A percentile compares a stretch with the other conserved stretches of the same genome.
These are phyloP conservation scores for Cryptococcus sp. DNA, from an alignment of 1,284 basidiomycete species.

Conservation along the genomic window DNA sequence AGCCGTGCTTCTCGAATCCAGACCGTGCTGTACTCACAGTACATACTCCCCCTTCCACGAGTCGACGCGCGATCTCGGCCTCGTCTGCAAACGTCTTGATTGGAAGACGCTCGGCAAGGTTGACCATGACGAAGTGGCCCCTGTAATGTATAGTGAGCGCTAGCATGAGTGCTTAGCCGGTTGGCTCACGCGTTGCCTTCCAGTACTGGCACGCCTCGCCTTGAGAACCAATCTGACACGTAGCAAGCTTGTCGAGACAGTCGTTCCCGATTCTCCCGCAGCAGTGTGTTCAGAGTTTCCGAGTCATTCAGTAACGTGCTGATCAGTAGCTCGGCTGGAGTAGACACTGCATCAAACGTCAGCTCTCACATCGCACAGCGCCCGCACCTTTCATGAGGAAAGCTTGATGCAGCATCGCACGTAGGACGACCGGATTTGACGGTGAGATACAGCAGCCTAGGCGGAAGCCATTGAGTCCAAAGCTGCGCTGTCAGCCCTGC, in stretches of 20 bases:
- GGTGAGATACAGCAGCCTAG: slow-evolving; percentile 48
- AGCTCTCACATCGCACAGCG: slow-evolving; percentile 3
- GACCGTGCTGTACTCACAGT: slow-evolving; percentile 16
- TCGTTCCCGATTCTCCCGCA: slow-evolving; percentile 30
- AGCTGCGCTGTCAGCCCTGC: slow-evolving; percentile 20
- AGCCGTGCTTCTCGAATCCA: no score
- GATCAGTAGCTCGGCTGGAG: slow-evolving; percentile 37
- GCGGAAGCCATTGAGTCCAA: slow-evolving; percentile 51
- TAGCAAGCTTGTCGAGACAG: slow-evolving; percentile 31
- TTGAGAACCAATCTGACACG: slow-evolving; percentile 34
- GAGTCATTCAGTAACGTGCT: slow-evolving; percentile 24
- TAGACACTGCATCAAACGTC: slow-evolving; percentile 19
- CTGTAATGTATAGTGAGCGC: slow-evolving; percentile 4
- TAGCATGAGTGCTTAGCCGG: neutral
- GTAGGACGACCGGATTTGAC: slow-evolving; percentile 46
- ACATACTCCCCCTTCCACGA: slow-evolving; percentile 41
- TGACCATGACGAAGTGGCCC: slow-evolving; percentile 41
- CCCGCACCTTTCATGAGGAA: slow-evolving; percentile 37
- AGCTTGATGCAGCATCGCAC: slow-evolving; percentile 35
- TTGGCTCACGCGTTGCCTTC: slow-evolving; percentile 30
- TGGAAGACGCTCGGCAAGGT: slow-evolving; percentile 29
- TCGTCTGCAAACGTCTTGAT: slow-evolving; percentile 30
- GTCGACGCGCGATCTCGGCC: slow-evolving; percentile 31
- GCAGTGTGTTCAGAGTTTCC: slow-evolving; percentile 25
- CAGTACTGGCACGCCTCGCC: slow-evolving; percentile 32